A percentile compares a stretch with the other conserved stretches of the same genome.
Evolutionary conservation across 2,329 filamentous ascomycete genomes (phyloP).

Genomic region (Cladophialophora psammophila): DNA sequence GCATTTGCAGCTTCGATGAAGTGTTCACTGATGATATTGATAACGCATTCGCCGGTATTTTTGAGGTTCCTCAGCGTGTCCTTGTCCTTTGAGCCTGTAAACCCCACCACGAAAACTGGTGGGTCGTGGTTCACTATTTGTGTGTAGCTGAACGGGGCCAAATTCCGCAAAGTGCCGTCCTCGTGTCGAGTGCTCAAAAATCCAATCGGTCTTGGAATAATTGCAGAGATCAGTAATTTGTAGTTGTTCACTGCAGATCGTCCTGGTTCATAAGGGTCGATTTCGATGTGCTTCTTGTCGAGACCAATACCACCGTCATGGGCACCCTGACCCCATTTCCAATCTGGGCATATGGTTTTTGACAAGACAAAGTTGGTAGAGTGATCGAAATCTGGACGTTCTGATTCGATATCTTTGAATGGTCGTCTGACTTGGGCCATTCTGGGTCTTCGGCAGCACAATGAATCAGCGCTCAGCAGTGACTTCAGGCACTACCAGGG

Average conservation of each 20-base stretch:
- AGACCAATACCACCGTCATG: neutral
- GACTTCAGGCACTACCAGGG: too few relatives aligned
- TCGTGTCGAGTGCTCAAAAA: conserved; percentile 64
- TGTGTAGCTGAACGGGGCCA: conserved; percentile 88
- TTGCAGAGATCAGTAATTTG: conserved; percentile 83
- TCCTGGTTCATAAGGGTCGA: conserved; percentile 73
- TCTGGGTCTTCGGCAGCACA: too few relatives aligned
- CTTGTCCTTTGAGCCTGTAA: conserved; percentile 69
- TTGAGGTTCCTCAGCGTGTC: conserved; percentile 78
- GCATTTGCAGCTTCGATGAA: conserved; percentile 88
- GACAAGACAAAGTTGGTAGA: neutral
- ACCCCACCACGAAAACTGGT: conserved; percentile 75
- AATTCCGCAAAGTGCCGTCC: conserved; percentile 73
- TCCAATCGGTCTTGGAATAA: conserved; percentile 81
- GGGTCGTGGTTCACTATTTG: conserved; percentile 85
- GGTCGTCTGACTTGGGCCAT: neutral
- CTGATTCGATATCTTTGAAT: conserved; percentile 10
- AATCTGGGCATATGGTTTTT: neutral
- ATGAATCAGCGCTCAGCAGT: too few relatives aligned
- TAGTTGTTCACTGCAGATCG: conserved; percentile 78
- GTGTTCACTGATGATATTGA: conserved; percentile 86
- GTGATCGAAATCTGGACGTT: conserved; percentile 1
- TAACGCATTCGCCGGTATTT: conserved; percentile 75
- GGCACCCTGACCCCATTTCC: conserved; percentile 7
- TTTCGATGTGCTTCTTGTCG: conserved; percentile 27